Evolutionary conservation across 108 stramenopile genomes (phyloP).

Genomic region (Aurantiochytrium sp.): DNA sequence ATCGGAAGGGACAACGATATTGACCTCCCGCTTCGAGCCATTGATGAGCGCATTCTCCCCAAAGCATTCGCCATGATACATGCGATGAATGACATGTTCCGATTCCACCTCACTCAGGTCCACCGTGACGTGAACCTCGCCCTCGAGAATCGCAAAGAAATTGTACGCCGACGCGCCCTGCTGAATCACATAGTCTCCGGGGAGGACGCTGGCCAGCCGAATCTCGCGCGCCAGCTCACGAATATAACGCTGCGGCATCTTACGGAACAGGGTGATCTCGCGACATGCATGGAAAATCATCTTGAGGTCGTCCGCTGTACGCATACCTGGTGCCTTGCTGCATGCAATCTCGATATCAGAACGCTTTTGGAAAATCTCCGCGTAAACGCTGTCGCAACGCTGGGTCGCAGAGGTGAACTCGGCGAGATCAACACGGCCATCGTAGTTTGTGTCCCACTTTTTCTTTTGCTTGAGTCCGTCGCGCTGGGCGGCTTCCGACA

Average conservation of each 20-base stretch:
- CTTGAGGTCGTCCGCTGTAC: background rate
- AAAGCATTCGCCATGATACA: background rate
- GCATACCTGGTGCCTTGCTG: background rate
- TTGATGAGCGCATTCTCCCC: background rate
- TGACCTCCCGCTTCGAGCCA: background rate
- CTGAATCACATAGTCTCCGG: background rate
- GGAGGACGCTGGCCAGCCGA: background rate
- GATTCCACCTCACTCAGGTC: background rate
- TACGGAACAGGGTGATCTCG: background rate
- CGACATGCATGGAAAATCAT: background rate
- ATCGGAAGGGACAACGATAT: background rate
- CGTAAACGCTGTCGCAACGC: background rate
- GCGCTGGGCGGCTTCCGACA: background rate
- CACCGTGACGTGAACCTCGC: background rate
- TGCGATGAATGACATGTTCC: background rate
- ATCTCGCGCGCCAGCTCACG: background rate
- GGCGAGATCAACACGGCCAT: background rate
- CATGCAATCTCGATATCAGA: background rate
- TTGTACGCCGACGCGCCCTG: background rate
- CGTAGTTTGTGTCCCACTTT: constrained; percentile 5
- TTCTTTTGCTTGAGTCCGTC: background rate
- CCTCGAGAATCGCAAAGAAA: constrained; percentile 5
- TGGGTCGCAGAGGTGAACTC: background rate
- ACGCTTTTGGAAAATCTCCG: background rate
- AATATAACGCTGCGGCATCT: background rate